Evolutionary conservation across 1,284 basidiomycete species (phyloP).

Genomic region (Wallemia hederae): DNA sequence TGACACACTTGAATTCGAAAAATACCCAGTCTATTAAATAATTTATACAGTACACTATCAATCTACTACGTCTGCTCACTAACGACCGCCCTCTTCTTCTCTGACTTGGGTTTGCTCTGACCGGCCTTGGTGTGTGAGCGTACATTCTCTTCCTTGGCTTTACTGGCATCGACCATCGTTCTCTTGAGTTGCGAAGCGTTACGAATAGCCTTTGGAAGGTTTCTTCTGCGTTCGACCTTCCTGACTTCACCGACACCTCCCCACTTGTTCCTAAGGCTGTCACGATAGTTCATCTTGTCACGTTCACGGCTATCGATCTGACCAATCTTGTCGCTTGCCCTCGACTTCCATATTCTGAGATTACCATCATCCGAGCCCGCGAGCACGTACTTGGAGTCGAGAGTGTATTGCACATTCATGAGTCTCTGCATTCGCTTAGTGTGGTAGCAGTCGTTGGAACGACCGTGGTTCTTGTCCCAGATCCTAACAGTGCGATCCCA

Average conservation of each 20-base stretch:
- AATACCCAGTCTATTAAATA: too few species aligned
- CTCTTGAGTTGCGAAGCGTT: conserved; percentile 62
- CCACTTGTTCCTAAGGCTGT: conserved; percentile 69
- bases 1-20: too few species aligned
- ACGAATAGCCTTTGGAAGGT: conserved; percentile 69
- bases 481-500: conserved; percentile 86
- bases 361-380: conserved; percentile 93
- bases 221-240: conserved; percentile 54
- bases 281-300: conserved; percentile 72
- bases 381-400: conserved; percentile 73
- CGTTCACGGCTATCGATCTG: conserved; percentile 72
- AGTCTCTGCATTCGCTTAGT: conserved; percentile 85
- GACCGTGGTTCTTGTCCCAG: conserved; percentile 68
- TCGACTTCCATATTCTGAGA: conserved; percentile 83
- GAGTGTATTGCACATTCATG: conserved; percentile 37
- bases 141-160: conserved; percentile 78
- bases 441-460: conserved; percentile 72
- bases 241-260: conserved; percentile 51
- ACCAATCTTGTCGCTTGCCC: conserved; percentile 73
- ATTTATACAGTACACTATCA: background rate
- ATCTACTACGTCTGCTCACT: background rate
- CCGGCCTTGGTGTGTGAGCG: conserved; percentile 61
- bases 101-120: conserved; percentile 64
- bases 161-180: conserved; percentile 67
- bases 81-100: conserved; percentile 34